These are phyloP conservation scores for Venturia aucupariae DNA, from an alignment of 2,329 filamentous ascomycete genomes.

Conservation along the genomic window DNA sequence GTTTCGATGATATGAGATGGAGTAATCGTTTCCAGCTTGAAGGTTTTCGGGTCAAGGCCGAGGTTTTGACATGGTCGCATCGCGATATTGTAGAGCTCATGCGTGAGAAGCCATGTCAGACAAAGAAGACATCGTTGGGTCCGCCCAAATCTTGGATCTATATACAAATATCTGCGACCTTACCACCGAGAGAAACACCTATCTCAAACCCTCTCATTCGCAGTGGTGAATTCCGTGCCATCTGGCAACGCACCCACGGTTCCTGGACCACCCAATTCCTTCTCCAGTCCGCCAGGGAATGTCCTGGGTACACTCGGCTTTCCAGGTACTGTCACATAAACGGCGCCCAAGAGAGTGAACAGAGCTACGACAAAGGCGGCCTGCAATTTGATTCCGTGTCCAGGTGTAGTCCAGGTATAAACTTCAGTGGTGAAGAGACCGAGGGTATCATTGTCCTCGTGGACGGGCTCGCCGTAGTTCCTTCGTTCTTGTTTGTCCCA, in stretches of 20 bases:
- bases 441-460: slow-evolving; percentile 91
- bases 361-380: slow-evolving; percentile 36
- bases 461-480: slow-evolving; percentile 92
- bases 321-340: slow-evolving; percentile 37
- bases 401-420: slow-evolving; percentile 72
- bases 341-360: slow-evolving; percentile 28
- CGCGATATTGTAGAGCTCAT: background rate
- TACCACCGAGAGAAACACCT: background rate
- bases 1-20: too few relatives aligned
- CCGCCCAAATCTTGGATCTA: background rate
- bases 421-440: slow-evolving; percentile 83
- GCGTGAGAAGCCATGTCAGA: background rate
- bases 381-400: slow-evolving; percentile 48
- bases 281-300: slow-evolving; percentile 39
- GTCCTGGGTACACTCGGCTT: slow-evolving; percentile 36
- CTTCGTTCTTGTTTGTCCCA: slow-evolving; percentile 96
- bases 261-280: slow-evolving; percentile 38
- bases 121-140: background rate
- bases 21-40: too few relatives aligned
- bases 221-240: slow-evolving; percentile 1
- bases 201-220: background rate
- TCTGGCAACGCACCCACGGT: slow-evolving; percentile 22
- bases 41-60: background rate
- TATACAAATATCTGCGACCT: background rate
- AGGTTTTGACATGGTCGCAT: background rate